Conservation (phyloP, 306 rosid species). For the Citrullus amarus region DNA sequence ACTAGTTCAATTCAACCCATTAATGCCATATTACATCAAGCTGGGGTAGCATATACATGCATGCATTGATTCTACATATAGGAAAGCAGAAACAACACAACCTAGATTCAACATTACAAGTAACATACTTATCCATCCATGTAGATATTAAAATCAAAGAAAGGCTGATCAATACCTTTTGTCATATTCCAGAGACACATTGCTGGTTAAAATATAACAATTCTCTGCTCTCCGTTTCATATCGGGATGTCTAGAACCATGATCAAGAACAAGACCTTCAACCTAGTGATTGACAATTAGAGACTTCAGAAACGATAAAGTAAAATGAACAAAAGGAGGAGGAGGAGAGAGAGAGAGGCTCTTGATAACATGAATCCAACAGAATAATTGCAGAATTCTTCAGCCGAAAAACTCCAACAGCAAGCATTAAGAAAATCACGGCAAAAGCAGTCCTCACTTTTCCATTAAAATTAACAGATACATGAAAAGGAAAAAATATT, state of each 20-base stretch:
- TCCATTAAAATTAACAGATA: not conserved
- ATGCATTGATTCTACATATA: not conserved
- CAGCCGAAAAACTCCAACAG: not conserved
- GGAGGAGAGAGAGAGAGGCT: not conserved
- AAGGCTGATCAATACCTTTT: conserved; percentile 44
- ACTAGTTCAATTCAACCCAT: not conserved
- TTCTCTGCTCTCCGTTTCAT: conserved; percentile 95
- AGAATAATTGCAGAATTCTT: not conserved
- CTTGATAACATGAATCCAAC: not conserved
- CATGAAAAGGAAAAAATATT: not conserved
- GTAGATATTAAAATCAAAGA: not conserved
- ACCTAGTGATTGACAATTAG: conserved; percentile 32
- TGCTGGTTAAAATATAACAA: conserved; percentile 72
- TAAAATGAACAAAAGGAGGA: not conserved
- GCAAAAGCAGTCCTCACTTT: not conserved
- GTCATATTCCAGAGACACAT: conserved; percentile 89
- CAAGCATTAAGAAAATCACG: not conserved
- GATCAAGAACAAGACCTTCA: conserved; percentile 98
- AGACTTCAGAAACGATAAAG: not conserved
- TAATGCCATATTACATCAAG: not conserved
- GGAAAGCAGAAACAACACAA: not conserved
- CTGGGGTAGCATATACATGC: not conserved
- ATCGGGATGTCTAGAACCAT: conserved; percentile 98
- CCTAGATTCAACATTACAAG: not conserved
- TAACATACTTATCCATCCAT: not conserved